phyloP scores from a whole-genome alignment of 768 basidiomycete species.

The Leccinellum rugosiceps region DNA sequence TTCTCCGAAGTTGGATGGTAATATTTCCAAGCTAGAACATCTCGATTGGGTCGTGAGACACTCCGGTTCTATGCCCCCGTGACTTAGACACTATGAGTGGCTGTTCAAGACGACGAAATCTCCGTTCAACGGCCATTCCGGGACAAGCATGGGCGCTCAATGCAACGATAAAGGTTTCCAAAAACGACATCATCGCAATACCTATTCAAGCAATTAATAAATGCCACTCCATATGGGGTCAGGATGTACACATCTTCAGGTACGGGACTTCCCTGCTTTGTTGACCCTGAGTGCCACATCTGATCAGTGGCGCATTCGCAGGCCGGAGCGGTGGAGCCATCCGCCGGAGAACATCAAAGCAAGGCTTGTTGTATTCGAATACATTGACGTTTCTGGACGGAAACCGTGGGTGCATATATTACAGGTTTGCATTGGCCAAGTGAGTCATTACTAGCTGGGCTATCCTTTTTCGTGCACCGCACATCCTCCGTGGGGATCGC shows the following conservation, averaged over 20 bases:
- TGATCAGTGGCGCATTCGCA: constrained; percentile 28
- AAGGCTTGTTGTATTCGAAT: constrained; percentile 51
- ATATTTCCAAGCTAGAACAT: constrained; percentile 44
- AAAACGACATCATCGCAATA: constrained; percentile 56
- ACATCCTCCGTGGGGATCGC: constrained; percentile 7
- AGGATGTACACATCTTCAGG: constrained; percentile 61
- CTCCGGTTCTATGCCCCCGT: constrained; percentile 56
- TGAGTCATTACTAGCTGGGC: constrained; percentile 33
- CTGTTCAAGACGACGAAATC: constrained; percentile 46
- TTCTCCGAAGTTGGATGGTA: constrained; percentile 21
- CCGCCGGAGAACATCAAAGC: constrained; percentile 35
- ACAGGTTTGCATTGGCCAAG: constrained; percentile 59
- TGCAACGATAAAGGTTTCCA: constrained; percentile 37
- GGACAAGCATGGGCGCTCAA: constrained; percentile 30
- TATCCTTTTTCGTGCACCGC: constrained; percentile 8
- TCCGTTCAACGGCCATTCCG: constrained; percentile 41
- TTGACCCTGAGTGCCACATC: constrained; percentile 20
- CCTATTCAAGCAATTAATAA: constrained; percentile 62
- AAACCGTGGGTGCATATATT: constrained; percentile 60
- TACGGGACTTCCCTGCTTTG: constrained; percentile 30
- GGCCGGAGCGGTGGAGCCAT: constrained; percentile 53
- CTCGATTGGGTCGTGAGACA: constrained; percentile 59
- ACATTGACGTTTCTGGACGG: constrained; percentile 58
- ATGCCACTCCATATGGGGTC: constrained; percentile 55
- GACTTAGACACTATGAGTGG: constrained; percentile 56